Evolutionary conservation across 768 basidiomycete species (phyloP), one percentile per base, ranked within the genome.

Genomic region (Termitomyces sp.): DNA sequence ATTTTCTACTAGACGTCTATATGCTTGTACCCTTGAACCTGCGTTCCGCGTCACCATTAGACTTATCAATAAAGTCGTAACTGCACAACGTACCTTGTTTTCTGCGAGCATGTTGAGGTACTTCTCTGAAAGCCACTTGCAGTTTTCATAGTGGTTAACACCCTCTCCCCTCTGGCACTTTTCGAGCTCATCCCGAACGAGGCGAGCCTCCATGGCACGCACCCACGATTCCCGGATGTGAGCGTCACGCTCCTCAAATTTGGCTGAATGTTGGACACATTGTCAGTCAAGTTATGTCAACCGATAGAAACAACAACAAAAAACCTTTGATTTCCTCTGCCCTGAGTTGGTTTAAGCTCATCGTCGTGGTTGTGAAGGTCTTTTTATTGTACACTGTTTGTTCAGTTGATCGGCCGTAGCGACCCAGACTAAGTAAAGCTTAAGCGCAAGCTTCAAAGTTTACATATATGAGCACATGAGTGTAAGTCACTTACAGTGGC

Each of bases 221-320:
- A 97, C 82, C 95, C 95, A 98, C 52, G 91, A 90, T 75, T 98
- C 94, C 53, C 90, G 85, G 68, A 98, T 77, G 72, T 82, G 77
- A 47, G 83, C 74, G 60, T 96, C 93, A 42, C 90, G 87, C 64
- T 80, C 81, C 64, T 82, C 73, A 52, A 89, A 71, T 69, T 81
- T 84, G 18, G 80, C 90, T 92, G 54, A 12, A 12, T 40, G 50
- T 32, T 30, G 50, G 48, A 45, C 5, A 33, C 36, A 33, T 48
- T 12, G 22, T 61, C 28, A 50, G 38, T 22, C 38, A 8, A 40
- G 26, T 13, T 14, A 30, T 52, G 26, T 40, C 36, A 24, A 6
- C 22, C 13, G 24, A 33, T 22, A 26, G 10, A 12, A 35, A 13
- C n/a, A 18, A 44, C 50, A 9, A 36, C 12, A 3, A 32, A 48